Evolutionary conservation across 1,139 yeast species (phyloP).

Genomic region (Saccharomyces hybrid): DNA sequence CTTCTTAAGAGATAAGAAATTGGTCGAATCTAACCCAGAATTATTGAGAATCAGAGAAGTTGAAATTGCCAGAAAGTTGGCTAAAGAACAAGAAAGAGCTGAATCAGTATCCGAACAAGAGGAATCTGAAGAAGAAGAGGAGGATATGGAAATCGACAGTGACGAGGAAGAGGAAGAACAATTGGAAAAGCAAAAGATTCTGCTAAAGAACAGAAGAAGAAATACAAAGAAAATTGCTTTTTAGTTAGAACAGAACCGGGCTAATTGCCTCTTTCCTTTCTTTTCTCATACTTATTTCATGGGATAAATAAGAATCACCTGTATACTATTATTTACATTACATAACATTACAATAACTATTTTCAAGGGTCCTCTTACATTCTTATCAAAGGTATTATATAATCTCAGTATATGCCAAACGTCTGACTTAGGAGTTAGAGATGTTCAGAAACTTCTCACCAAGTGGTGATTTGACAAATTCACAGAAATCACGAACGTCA

Average conservation of each 20-base stretch:
- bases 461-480: neutral
- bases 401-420: neutral
- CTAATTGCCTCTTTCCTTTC: neutral
- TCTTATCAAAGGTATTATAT: neutral
- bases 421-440: neutral
- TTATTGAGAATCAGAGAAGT: constrained; percentile 87
- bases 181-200: constrained; percentile 60
- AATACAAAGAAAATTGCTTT: constrained; percentile 34
- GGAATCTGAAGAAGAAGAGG: constrained; percentile 39
- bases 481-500: neutral
- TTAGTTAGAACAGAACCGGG: constrained; percentile 7
- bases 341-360: neutral
- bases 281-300: neutral
- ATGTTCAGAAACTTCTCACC: neutral
- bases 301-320: constrained; percentile 1
- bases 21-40: constrained; percentile 84
- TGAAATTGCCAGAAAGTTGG: constrained; percentile 75
- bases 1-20: constrained; percentile 76
- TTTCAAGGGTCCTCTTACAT: neutral
- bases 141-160: constrained; percentile 38
- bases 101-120: constrained; percentile 44
- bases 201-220: constrained; percentile 62
- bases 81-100: constrained; percentile 56
- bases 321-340: neutral
- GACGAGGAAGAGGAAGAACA: constrained; percentile 40